A percentile compares a stretch with the other conserved stretches of the same genome.
Conservation (phyloP, 768 basidiomycete species). For the Mycena belliarum region DNA sequence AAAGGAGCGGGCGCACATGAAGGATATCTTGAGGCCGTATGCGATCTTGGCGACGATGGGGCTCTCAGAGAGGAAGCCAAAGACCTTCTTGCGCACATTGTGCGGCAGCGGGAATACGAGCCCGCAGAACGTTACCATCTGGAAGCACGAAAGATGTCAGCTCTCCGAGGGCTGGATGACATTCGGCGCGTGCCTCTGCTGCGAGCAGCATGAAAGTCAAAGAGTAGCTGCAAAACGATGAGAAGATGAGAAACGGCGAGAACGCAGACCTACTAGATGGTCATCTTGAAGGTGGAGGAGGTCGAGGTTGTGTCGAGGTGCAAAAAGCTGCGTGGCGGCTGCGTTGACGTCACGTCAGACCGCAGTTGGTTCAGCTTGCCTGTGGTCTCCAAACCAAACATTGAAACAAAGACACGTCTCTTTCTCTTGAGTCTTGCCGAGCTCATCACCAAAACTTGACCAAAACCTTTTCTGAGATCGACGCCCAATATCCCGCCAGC, state of each 20-base stretch:
- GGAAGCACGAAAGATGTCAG: neutral
- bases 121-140: conserved; percentile 84
- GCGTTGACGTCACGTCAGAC: conserved; percentile 25
- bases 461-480: too few species aligned
- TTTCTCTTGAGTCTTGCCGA: too few species aligned
- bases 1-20: conserved; percentile 62
- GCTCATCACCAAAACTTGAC: too few species aligned
- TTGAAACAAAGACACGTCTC: too few species aligned
- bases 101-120: conserved; percentile 88
- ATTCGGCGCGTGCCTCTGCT: conserved; percentile 52
- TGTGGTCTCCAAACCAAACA: conserved; percentile 15
- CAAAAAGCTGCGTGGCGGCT: neutral
- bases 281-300: conserved; percentile 36
- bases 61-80: conserved; percentile 71
- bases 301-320: too few species aligned
- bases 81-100: conserved; percentile 65
- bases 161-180: neutral
- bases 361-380: conserved; percentile 10
- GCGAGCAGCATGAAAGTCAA: conserved; percentile 82
- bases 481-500: too few species aligned
- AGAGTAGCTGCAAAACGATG: conserved; percentile 53
- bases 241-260: conserved; percentile 1
- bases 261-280: conserved; percentile 42
- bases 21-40: conserved; percentile 91
- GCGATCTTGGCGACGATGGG: conserved; percentile 79